Percentiles rank a stretch among this genome's conserved stretches.
Conservation (phyloP, 768 basidiomycete species). For the Boletus reticulatus region DNA sequence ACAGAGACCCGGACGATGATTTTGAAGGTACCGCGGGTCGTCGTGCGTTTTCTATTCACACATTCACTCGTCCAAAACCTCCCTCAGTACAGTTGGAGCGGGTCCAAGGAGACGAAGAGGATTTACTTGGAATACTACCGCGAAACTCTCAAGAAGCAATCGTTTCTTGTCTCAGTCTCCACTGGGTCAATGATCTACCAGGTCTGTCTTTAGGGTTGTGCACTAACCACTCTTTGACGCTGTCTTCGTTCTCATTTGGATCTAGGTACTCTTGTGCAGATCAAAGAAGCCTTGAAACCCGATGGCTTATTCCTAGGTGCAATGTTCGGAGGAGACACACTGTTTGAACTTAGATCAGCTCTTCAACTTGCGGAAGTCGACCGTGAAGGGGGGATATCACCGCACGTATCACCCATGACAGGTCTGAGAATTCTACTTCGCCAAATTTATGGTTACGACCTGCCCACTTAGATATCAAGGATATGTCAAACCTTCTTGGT, state of each 20-base stretch:
- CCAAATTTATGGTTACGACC: conserved; percentile 2
- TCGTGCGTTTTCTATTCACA: neutral
- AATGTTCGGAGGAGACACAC: conserved; percentile 92
- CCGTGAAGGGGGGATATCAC: conserved; percentile 94
- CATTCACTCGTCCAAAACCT: conserved; percentile 2
- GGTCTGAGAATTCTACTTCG: conserved; percentile 44
- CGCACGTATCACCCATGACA: conserved; percentile 96
- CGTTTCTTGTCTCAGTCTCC: conserved; percentile 86
- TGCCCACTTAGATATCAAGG: conserved; percentile 68
- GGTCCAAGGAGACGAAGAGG: conserved; percentile 82
- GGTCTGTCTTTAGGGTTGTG: conserved; percentile 46
- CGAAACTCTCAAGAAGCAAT: conserved; percentile 86
- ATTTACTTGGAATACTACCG: conserved; percentile 60
- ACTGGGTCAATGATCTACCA: conserved; percentile 98
- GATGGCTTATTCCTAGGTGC: conserved; percentile 95
- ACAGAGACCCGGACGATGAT: conserved; percentile 73
- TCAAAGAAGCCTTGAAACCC: conserved; percentile 77
- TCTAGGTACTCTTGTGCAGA: conserved; percentile 80
- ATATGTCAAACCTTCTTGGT: conserved; percentile 88
- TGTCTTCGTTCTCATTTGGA: neutral
- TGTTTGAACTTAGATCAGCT: conserved; percentile 94
- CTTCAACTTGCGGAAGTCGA: conserved; percentile 93
- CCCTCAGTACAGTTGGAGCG: conserved; percentile 72
- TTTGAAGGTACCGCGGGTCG: conserved; percentile 64
- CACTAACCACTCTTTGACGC: neutral